These are phyloP conservation scores for Blastocladiella britannica DNA, from an alignment of 192 early-diverging fungal species.

Conservation along the genomic window DNA sequence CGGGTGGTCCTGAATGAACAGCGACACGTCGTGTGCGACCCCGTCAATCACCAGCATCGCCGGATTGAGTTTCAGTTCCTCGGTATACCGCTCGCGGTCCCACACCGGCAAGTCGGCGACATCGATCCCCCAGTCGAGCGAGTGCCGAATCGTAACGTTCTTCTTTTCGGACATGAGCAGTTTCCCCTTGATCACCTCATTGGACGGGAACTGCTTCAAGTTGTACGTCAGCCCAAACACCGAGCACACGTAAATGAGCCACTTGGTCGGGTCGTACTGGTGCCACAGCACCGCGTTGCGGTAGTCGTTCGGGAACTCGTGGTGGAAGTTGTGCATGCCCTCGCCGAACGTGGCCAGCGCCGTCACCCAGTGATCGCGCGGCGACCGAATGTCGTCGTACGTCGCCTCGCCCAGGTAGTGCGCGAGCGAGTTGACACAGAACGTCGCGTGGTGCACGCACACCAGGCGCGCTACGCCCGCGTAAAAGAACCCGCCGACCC, in stretches of 20 bases:
- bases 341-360: conserved; percentile 60
- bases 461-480: conserved; percentile 51
- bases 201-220: conserved; percentile 52
- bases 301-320: conserved; percentile 57
- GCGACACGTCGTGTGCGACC: conserved; percentile 54
- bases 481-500: conserved; percentile 59
- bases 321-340: conserved; percentile 59
- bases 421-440: conserved; percentile 68
- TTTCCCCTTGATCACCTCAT: conserved; percentile 58
- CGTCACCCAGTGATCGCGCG: conserved; percentile 60
- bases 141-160: conserved; percentile 29
- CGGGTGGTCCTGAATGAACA: conserved; percentile 74
- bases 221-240: conserved; percentile 43
- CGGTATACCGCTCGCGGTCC: background rate
- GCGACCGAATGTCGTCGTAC: conserved; percentile 65
- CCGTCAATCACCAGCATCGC: conserved; percentile 55
- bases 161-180: conserved; percentile 66
- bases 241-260: conserved; percentile 42
- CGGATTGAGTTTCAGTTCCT: conserved; percentile 3
- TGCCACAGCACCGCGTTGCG: conserved; percentile 56
- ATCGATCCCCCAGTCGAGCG: conserved; percentile 53
- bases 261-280: conserved; percentile 72
- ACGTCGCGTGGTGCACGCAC: conserved; percentile 67
- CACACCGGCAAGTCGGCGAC: conserved; percentile 44
- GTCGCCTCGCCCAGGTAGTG: conserved; percentile 50